Evolutionary conservation across 2,329 filamentous ascomycete genomes (phyloP).

Genomic region (Ceratocystis diversiconidia): DNA sequence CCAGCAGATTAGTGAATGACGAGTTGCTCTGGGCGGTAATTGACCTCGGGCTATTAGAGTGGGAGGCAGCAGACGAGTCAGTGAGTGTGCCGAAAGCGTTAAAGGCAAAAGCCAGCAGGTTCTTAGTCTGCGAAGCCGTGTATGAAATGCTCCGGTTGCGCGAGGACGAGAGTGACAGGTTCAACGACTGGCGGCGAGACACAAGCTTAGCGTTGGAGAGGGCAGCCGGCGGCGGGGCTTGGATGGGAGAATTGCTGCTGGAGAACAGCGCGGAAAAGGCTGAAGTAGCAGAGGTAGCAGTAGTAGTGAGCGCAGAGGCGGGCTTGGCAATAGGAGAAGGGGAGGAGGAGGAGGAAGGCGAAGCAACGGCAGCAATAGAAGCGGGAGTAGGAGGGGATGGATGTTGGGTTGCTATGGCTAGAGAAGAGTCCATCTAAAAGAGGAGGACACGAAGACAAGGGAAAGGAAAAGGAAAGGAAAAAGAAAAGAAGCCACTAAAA

Average conservation of each 20-base stretch:
- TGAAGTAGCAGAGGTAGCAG: background rate
- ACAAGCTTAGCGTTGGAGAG: conserved; percentile 12
- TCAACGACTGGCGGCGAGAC: conserved; percentile 17
- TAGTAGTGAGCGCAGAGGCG: background rate
- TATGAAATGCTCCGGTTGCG: conserved; percentile 16
- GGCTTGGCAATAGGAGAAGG: conserved; percentile 3
- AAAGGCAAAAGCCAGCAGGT: conserved; percentile 10
- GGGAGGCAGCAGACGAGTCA: conserved; percentile 5
- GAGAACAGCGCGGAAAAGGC: conserved; percentile 8
- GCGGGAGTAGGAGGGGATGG: background rate
- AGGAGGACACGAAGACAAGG: background rate
- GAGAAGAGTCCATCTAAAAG: conserved; percentile 17
- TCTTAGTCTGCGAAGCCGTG: conserved; percentile 15
- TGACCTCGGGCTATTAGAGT: background rate
- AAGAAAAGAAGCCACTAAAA: background rate
- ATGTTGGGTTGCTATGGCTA: background rate
- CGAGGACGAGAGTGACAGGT: conserved; percentile 8
- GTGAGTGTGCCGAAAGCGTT: conserved; percentile 5
- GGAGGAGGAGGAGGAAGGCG: background rate
- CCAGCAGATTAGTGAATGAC: conserved; percentile 6
- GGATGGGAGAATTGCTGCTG: conserved; percentile 11
- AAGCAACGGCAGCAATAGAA: background rate
- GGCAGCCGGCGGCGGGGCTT: conserved; percentile 12
- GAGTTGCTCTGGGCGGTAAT: conserved; percentile 5
- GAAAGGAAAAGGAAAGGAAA: background rate